Conservation (phyloP, 306 rosid species). For the Psophocarpus tetragonolobus region DNA sequence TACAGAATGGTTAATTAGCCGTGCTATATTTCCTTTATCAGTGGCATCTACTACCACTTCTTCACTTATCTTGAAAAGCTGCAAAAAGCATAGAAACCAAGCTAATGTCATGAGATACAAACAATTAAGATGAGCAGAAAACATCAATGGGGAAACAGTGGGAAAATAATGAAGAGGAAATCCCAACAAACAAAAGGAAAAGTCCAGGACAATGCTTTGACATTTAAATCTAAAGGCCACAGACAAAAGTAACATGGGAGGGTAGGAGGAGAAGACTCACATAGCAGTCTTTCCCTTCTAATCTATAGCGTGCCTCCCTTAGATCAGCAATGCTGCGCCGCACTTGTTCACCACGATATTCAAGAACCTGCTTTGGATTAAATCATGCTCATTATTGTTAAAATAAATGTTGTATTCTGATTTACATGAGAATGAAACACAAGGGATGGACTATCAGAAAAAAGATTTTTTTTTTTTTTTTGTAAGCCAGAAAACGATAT, state of each 20-base stretch:
- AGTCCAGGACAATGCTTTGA: constrained; percentile 5
- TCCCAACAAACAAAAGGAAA: not conserved
- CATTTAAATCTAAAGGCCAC: not conserved
- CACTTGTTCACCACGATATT: constrained; percentile 94
- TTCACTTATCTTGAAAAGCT: constrained; percentile 91
- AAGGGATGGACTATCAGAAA: constrained; percentile 1
- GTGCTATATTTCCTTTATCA: constrained; percentile 89
- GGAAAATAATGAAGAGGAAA: not conserved
- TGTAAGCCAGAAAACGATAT: not conserved
- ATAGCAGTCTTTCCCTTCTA: constrained; percentile 89
- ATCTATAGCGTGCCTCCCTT: constrained; percentile 77
- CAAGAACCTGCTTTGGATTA: constrained; percentile 66
- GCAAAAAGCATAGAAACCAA: constrained; percentile 31
- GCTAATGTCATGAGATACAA: constrained; percentile 4
- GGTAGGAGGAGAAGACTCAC: constrained; percentile 46
- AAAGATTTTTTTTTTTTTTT: too few relatives aligned
- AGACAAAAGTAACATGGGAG: not conserved
- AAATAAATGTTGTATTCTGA: not conserved
- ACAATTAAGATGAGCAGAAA: constrained; percentile 5
- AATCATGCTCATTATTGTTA: constrained; percentile 26
- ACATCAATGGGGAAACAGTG: not conserved
- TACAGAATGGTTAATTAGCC: constrained; percentile 89
- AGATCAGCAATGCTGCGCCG: constrained; percentile 75
- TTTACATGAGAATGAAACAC: constrained; percentile 28
- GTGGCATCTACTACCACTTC: constrained; percentile 94